These are phyloP conservation scores for Arabidopsis arenosa DNA, from an alignment of 345 rosid species.

Conservation along the genomic window DNA sequence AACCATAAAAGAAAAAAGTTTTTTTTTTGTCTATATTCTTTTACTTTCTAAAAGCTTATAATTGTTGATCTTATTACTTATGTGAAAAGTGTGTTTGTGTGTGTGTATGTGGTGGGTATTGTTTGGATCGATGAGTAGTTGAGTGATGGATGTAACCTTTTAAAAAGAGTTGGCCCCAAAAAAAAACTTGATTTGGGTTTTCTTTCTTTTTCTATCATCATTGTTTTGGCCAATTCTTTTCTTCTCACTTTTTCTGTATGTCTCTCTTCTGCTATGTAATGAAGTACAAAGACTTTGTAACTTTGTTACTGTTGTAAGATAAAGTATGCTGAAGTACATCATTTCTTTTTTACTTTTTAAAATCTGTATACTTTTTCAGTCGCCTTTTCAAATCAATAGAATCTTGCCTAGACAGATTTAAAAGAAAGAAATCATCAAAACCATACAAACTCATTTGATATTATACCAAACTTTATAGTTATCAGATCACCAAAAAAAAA, in stretches of 20 bases:
- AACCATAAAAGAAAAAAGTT: conserved; percentile 25
- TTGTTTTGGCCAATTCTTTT: conserved; percentile 32
- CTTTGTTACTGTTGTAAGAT: conserved; percentile 30
- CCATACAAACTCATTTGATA: conserved; percentile 7
- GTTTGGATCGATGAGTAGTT: conserved; percentile 43
- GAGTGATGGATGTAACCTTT: conserved; percentile 46
- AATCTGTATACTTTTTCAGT: conserved; percentile 1
- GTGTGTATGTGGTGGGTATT: conserved; percentile 39
- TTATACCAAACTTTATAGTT: neutral
- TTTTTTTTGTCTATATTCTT: conserved; percentile 10
- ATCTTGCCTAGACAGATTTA: neutral
- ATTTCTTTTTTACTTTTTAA: conserved; percentile 29
- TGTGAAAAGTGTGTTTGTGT: conserved; percentile 39
- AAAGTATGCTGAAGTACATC: conserved; percentile 41
- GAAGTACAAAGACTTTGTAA: conserved; percentile 36
- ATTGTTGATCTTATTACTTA: conserved; percentile 42
- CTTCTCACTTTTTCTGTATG: conserved; percentile 31
- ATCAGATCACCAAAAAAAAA: too few relatives aligned
- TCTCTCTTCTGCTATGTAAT: conserved; percentile 35
- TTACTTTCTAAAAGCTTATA: conserved; percentile 33
- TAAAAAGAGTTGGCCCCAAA: conserved; percentile 44
- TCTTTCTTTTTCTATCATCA: conserved; percentile 42
- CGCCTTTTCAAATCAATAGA: conserved; percentile 14
- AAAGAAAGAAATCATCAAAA: neutral
- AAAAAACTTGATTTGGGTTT: conserved; percentile 43